phyloP scores from a whole-genome alignment of 2,329 filamentous ascomycete genomes.

The Tolypocladium cylindrosporum region DNA sequence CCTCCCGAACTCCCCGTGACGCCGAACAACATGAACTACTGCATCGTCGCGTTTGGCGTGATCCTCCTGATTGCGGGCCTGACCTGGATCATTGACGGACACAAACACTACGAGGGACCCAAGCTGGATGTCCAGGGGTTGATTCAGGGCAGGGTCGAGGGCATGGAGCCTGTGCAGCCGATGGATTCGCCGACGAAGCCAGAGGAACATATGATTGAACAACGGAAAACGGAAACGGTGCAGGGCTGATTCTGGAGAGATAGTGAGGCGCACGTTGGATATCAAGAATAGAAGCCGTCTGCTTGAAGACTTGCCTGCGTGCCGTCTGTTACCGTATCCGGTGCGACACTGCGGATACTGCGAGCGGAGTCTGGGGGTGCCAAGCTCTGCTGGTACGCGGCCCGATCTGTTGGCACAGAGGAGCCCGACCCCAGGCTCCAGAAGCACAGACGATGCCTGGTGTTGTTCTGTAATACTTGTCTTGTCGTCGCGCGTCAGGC shows the following conservation, averaged over 20 bases:
- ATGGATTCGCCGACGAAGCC: background rate
- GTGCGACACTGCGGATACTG: background rate
- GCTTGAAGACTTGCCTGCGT: background rate
- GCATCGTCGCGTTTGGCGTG: constrained; percentile 36
- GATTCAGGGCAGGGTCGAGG: constrained; percentile 2
- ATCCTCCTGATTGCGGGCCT: constrained; percentile 32
- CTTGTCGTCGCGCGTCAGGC: background rate
- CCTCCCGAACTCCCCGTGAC: constrained; percentile 57
- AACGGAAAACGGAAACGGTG: background rate
- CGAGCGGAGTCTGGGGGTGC: background rate
- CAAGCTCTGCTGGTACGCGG: background rate
- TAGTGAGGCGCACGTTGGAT: background rate
- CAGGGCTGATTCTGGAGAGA: background rate
- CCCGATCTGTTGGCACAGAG: background rate
- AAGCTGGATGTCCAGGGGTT: constrained; percentile 10
- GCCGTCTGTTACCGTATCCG: background rate
- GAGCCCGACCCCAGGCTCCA: background rate
- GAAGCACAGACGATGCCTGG: background rate
- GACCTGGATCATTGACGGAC: constrained; percentile 38
- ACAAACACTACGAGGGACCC: constrained; percentile 34
- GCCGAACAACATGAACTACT: constrained; percentile 57
- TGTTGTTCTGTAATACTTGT: background rate
- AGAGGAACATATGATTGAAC: constrained; percentile 1
- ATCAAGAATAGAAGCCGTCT: background rate
- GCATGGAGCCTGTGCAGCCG: background rate